phyloP scores from a whole-genome alignment of 2,329 filamentous ascomycete genomes.

The Fusarium phyllophilum region DNA sequence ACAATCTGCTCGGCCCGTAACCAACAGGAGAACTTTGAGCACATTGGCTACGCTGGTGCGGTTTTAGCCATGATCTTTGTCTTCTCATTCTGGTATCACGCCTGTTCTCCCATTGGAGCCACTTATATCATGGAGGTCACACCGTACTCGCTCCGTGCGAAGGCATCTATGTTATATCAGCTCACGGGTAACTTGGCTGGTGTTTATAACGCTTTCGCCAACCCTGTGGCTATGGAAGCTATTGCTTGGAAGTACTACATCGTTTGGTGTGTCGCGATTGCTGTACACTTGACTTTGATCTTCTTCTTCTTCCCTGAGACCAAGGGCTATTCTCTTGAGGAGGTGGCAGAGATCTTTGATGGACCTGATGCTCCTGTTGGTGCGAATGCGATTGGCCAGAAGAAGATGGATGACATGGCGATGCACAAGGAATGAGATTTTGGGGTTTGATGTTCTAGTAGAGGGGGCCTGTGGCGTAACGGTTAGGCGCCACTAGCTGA shows the following conservation, averaged over 20 bases:
- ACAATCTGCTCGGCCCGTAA: constrained; percentile 54
- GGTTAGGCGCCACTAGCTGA: no score
- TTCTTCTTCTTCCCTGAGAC: constrained; percentile 46
- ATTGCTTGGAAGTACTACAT: constrained; percentile 58
- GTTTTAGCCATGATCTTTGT: constrained; percentile 54
- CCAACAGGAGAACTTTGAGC: constrained; percentile 40
- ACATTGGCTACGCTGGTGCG: constrained; percentile 51
- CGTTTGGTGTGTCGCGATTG: constrained; percentile 52
- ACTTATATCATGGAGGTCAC: constrained; percentile 59
- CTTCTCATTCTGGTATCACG: constrained; percentile 40
- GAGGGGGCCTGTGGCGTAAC: no score
- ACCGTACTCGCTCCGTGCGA: constrained; percentile 45
- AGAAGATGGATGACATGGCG: constrained; percentile 17
- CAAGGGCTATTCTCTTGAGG: constrained; percentile 36
- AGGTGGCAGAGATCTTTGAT: constrained; percentile 41
- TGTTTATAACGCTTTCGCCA: constrained; percentile 55
- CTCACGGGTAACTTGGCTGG: constrained; percentile 43
- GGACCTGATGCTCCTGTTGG: constrained; percentile 33
- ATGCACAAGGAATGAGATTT: not conserved
- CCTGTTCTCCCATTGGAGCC: constrained; percentile 54
- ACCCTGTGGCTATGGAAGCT: constrained; percentile 54
- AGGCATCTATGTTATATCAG: constrained; percentile 46
- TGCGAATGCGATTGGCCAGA: constrained; percentile 33
- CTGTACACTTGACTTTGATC: constrained; percentile 29
- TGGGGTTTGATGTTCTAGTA: not conserved